phyloP scores from a whole-genome alignment of 2,329 filamentous ascomycete species.

The Sclerotinia subarctica region DNA sequence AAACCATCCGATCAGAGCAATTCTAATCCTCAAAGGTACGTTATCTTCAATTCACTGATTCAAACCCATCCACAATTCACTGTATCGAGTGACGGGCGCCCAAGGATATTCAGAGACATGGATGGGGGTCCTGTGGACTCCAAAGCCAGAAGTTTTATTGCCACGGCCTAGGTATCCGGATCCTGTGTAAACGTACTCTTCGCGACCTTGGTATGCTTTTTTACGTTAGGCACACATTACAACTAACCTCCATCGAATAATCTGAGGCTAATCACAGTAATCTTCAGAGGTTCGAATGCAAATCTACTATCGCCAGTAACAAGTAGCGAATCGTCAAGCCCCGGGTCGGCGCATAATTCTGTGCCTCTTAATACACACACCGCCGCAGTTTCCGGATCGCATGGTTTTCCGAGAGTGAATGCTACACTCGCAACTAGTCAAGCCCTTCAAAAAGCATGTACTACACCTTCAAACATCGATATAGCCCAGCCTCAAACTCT shows the following conservation, averaged over 20 bases:
- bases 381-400: not conserved
- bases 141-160: not conserved
- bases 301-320: conserved; percentile 52
- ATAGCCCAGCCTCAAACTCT: not conserved
- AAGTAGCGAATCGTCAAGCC: conserved; percentile 56
- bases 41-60: not conserved
- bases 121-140: not conserved
- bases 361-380: conserved; percentile 7
- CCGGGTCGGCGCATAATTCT: conserved; percentile 30
- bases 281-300: not conserved
- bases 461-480: conserved; percentile 10
- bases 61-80: not conserved
- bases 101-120: not conserved
- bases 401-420: conserved; percentile 6
- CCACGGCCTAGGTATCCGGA: not conserved
- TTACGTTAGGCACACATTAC: not conserved
- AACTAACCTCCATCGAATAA: not conserved
- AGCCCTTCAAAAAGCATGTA: conserved; percentile 4
- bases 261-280: conserved; percentile 13
- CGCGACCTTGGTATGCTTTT: not conserved
- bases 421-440: not conserved
- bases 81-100: not conserved
- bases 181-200: not conserved
- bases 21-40: conserved; percentile 26
- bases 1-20: conserved; percentile 24